Conservation (phyloP, 805 yeast species). For the Teunomyces atbi region DNA sequence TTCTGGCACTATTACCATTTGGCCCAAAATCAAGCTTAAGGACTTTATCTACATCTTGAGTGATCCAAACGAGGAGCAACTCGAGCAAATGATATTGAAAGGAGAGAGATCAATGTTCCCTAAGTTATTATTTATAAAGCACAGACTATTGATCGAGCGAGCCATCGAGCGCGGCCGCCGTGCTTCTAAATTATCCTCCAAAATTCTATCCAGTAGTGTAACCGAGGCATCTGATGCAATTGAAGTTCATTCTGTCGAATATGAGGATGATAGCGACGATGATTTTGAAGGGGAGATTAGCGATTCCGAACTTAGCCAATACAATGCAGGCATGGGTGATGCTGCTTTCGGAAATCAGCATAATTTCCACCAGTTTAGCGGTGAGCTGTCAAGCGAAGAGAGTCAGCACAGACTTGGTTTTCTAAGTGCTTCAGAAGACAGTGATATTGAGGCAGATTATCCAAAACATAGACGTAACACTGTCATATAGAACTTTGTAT, state of each 20-base stretch:
- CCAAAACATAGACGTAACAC: not conserved
- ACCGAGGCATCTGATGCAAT: constrained; percentile 4
- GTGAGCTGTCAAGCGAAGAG: not conserved
- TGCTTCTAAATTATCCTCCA: constrained; percentile 15
- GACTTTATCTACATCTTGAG: constrained; percentile 65
- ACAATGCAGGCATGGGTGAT: not conserved
- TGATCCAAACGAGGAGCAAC: constrained; percentile 63
- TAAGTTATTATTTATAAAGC: constrained; percentile 59
- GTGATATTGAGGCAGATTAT: not conserved
- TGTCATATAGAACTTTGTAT: not conserved
- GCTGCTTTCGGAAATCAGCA: not conserved
- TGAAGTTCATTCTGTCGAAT: constrained; percentile 9
- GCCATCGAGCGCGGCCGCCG: constrained; percentile 54
- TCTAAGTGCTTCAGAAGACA: not conserved
- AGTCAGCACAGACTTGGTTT: not conserved
- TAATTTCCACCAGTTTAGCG: not conserved
- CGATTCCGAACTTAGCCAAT: constrained; percentile 1
- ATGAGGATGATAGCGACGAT: constrained; percentile 13
- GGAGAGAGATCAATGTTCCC: constrained; percentile 72
- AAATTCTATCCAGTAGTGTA: constrained; percentile 5
- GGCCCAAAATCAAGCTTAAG: constrained; percentile 60
- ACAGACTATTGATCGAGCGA: constrained; percentile 64
- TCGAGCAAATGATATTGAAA: constrained; percentile 53
- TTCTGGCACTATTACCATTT: constrained; percentile 72
- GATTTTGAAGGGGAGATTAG: constrained; percentile 3